Base-by-base conservation (phyloP, 2,329 filamentous ascomycete species). In the Pseudocercospora fuligena region DNA sequence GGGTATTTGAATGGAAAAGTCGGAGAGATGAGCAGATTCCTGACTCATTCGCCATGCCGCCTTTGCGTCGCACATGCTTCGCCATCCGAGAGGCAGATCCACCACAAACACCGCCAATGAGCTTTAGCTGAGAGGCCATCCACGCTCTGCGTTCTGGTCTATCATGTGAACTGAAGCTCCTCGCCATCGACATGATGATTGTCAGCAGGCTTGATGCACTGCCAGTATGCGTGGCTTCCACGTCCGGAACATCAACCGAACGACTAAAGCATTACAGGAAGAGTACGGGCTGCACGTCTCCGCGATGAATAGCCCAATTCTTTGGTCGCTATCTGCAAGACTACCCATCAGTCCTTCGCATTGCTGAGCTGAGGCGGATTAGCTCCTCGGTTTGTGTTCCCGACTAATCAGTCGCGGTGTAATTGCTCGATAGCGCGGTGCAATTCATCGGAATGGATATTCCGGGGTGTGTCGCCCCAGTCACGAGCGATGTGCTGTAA, bases 1-100 rank as follows among this genome's bases (percentile, higher is more conserved):
- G 68, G 76, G 76, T 8, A 73, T 78, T 49, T 78, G 65, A 75
- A 23, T 16, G 23, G 3, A 23, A 23, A 33, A 27, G 14, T 57
- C 12, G 19, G 3, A n/a, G 29, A 53, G 6, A 31, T 40, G 11
- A 14, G 40, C 46, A 31, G 56, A 14, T 16, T 40, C 2, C 2
- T 16, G 16, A 43, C 16, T 43, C 16, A 43, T n/a, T 43, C n/a
- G n/a, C n/a, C 9, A 43, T 36, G 47, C 47, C 47, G 12, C 9
- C 40, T 19, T 8, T n/a, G 40, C 16, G 40, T 43, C 40, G 40
- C 40, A 43, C 40, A 43, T 19, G 40, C 16, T 43, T 43, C 40
- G 16, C 40, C 16, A 43, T 19, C 16, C 5, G 4, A 43, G 40
- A 43, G 40, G 40, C 40, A 43, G 40, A 43, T 43, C 40, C 19